Evolutionary conservation across 352 stramenopile genomes (phyloP), one percentile per base, ranked within the genome.

Genomic region (Phytophthora megakarya): DNA sequence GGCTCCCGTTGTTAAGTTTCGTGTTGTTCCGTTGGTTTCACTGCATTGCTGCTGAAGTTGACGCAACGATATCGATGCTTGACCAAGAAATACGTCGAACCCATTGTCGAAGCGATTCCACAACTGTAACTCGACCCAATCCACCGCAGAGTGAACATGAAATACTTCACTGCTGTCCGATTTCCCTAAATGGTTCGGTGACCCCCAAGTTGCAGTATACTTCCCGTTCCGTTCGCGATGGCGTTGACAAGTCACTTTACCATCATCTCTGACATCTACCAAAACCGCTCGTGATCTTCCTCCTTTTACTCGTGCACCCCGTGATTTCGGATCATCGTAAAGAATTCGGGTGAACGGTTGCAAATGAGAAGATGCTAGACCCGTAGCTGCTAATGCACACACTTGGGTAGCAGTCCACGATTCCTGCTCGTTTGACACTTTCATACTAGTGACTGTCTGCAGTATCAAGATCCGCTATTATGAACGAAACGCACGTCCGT

Each of bases 51-150:
- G 47, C 5, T 60, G 62, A 22, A 81, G 66, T 15, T 76, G 60
- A 5, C 72, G 64, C 23, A 88, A 16, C 0, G 70, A 76, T 9
- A 89, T 42, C 1, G 59, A 81, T 10, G 67, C 28, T 48, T 71
- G 67, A 0, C 76, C 80, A 0, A 92, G 66, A 32, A 87, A 86
- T 4, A 89, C 75, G 19, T 84, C 73, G 42, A 89, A 74, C 13
- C 77, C 79, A 11, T 63, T 81, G 18, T 67, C 55, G 45, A 90
- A 89, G 4, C 60, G 70, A 56, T 90, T 90, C 83, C 83, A 92
- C 15, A 88, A 46, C 54, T 92, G 77, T 3, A 90, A 39, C 37
- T 90, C 75, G 48, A 90, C 51, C 55, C 51, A 81, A 12, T 85
- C 51, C 8, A 80, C 61, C 7, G 40, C 61, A 0, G 65, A n/a